Base-by-base conservation (phyloP, 306 rosid species). In the Glycyrrhiza uralensis region DNA sequence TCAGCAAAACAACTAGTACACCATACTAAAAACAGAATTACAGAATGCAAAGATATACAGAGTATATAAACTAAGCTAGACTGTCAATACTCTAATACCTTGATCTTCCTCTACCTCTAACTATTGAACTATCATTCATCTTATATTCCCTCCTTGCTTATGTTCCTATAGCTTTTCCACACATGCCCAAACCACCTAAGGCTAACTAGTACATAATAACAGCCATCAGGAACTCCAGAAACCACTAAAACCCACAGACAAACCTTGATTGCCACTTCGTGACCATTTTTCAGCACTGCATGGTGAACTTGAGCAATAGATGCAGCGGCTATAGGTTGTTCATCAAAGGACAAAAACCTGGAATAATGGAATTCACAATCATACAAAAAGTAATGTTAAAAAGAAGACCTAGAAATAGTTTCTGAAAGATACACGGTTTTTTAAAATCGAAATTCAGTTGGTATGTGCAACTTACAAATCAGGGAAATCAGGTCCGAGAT, bases 221-320 rank as follows among this genome's bases (percentile, higher is more conserved):
- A 71, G 64, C 35, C 75, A 61, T 59, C 36, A 29, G 35, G 19
- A 20, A 74, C 38, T 61, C 10, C 44, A 0, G 56, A 59, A 72
- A 81, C 38, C 39, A 32, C 61, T 11, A 29, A 20, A 54, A 70
- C 70, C 42, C 22, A 7, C 17, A 36, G 46, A 80, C 96, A 69
- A 84, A 92, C 98, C 98, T 93, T 93, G 80, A 93, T 77, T 69
- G 96, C 98, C 20, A 88, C 97, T 84, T 85, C 92, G 68, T 87
- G 85, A 67, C 84, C 85, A 73, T 76, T 83, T 75, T 81, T 93
- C 75, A 87, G 73, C 64, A 88, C 83, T 22, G 88, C 98, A 66
- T 12, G 85, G 78, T 93, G 96, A 45, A 93, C 98, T 81, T 93
- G 98, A 74, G 97, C 96, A 82, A 93, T 87, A 67, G 98, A 93